Conservation (phyloP, 1,139 yeast genomes). For the Yamadazyma trypodendri region DNA sequence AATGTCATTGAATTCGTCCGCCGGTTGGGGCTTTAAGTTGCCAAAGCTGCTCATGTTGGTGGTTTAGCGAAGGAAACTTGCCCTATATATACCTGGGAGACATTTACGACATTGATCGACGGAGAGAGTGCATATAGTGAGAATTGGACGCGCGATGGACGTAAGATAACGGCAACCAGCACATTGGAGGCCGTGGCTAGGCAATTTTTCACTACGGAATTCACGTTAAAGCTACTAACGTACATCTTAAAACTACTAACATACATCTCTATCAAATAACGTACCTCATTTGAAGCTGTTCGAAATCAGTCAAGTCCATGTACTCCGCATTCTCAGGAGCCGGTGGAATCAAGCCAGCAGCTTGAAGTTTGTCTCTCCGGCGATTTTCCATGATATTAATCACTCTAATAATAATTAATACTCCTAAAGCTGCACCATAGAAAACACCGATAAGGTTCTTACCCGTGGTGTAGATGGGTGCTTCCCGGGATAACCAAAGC, state of each 20-base stretch:
- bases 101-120: too few relatives aligned
- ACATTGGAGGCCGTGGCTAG: not conserved
- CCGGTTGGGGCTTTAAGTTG: slow-evolving; percentile 1
- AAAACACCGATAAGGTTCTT: slow-evolving; percentile 32
- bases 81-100: too few relatives aligned
- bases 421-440: slow-evolving; percentile 24
- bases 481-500: slow-evolving; percentile 51
- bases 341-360: slow-evolving; percentile 8
- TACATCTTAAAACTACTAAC: too few relatives aligned
- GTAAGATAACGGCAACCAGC: not conserved
- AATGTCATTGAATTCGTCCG: slow-evolving; percentile 12
- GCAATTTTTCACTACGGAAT: not conserved
- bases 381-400: slow-evolving; percentile 20
- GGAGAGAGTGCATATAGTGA: too few relatives aligned
- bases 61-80: too few relatives aligned
- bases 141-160: too few relatives aligned
- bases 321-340: slow-evolving; percentile 44
- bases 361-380: slow-evolving; percentile 25
- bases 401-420: slow-evolving; percentile 27
- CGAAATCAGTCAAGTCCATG: slow-evolving; percentile 63
- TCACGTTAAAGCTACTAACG: too few relatives aligned
- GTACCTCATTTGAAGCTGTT: slow-evolving; percentile 64
- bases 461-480: slow-evolving; percentile 56
- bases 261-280: too few relatives aligned
- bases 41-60: too few relatives aligned